Evolutionary conservation across 179 eudicot species (phyloP).

Genomic region (Gypsophila paniculata): DNA sequence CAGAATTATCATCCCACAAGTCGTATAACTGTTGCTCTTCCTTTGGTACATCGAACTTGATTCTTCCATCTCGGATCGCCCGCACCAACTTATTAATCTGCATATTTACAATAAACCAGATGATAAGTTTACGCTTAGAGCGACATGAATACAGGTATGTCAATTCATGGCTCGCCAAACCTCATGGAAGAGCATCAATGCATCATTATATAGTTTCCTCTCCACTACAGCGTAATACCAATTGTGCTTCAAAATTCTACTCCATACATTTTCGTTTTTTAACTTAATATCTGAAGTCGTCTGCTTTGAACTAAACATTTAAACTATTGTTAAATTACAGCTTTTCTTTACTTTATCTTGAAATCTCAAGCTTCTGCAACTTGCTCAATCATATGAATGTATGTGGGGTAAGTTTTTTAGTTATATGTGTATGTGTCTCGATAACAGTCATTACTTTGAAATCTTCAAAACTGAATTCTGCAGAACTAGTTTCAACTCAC

Average conservation of each 20-base stretch:
- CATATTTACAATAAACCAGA: conserved; percentile 13
- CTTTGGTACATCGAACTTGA: conserved; percentile 80
- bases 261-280: neutral
- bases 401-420: neutral
- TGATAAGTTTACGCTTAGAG: neutral
- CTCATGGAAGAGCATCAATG: neutral
- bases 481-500: neutral
- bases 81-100: conserved; percentile 62
- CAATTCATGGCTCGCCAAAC: neutral
- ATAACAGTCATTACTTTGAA: neutral
- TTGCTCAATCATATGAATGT: neutral
- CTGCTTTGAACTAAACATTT: no score
- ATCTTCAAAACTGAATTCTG: neutral
- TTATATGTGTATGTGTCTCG: neutral
- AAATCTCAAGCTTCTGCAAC: neutral
- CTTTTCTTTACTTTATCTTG: neutral
- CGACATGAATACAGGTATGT: neutral
- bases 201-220: neutral
- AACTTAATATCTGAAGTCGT: neutral
- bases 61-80: conserved; percentile 80
- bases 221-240: no score
- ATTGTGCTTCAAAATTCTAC: neutral
- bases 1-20: conserved; percentile 82
- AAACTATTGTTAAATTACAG: neutral
- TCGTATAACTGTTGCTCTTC: conserved; percentile 53